These are phyloP conservation scores for Avicennia marina DNA, from an alignment of 257 asterid species.

Conservation along the genomic window DNA sequence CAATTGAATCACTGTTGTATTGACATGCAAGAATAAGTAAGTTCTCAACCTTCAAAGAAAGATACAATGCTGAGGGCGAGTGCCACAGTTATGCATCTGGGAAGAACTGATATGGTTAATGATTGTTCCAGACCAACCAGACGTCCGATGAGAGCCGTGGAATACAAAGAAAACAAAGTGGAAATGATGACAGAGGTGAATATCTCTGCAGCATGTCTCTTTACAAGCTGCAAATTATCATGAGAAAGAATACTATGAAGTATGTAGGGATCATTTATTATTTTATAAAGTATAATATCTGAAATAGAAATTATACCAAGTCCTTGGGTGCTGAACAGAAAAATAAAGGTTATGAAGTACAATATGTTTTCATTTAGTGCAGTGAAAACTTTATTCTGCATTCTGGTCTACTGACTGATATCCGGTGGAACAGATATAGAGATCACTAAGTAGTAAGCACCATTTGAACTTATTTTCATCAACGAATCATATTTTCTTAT, in stretches of 20 bases:
- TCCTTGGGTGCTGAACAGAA: no score
- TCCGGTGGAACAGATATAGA: no score
- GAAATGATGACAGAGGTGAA: constrained; percentile 78
- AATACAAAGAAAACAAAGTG: constrained; percentile 77
- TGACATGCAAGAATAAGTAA: not conserved
- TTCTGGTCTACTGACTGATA: no score
- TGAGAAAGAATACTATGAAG: not conserved
- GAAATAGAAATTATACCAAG: no score
- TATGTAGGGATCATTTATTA: no score
- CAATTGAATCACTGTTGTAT: no score
- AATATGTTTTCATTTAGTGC: no score
- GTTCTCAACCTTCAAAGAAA: constrained; percentile 73
- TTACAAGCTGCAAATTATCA: constrained; percentile 60
- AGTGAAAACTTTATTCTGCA: no score
- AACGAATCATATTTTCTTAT: not conserved
- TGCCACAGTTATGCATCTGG: constrained; percentile 99
- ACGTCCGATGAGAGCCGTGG: constrained; percentile 87
- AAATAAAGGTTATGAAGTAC: no score
- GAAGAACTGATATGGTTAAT: constrained; percentile 71
- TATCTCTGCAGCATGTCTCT: constrained; percentile 98
- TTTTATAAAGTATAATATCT: no score
- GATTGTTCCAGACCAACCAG: constrained; percentile 69
- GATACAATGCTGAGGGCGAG: constrained; percentile 95
- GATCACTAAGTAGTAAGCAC: no score
- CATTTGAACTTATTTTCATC: not conserved